Evolutionary conservation across 2,329 filamentous ascomycete genomes (phyloP), one percentile per base, ranked within the genome.

Genomic region (Fusarium virguliforme): DNA sequence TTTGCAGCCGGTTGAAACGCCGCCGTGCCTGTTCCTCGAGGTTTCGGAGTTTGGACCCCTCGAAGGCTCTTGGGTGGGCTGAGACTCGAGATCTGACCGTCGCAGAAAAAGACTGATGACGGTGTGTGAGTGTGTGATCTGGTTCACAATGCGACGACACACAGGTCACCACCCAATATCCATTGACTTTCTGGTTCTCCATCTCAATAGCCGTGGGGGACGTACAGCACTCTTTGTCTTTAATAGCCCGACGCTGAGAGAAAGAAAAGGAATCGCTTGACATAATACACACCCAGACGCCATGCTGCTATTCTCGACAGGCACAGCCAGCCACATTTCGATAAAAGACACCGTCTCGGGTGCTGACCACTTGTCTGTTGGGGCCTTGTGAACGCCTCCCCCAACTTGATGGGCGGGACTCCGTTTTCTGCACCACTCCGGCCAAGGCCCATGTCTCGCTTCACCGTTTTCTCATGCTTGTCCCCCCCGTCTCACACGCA

Each of bases 251-350:
- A 13, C 24, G 41, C 22, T n/a, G 18, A 5, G 22, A 12, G 37
- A 28, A 46, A 26, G 13, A 28, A 46, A 46, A 46, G 41, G 41
- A 65, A 65, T 60, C 24, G 38, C 26, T 43, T 26, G 18, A 18
- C 18, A 18, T 18, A 18, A 18, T 18, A 18, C 18, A 18, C 18
- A 18, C 18, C 18, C 18, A 68, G 54, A 57, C 51, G 57, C 64
- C 64, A 70, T 43, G 51, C 24, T 65, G 12, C 68, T 71, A 65
- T 68, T 61, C 67, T 50, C 13, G 67, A 62, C 10, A 28, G 68
- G 64, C 60, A 51, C 68, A 71, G 30, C 68, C 60, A 71, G 68
- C 68, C 68, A 71, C 68, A 57, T 30, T 34, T 71, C 58, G 37
- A 64, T 50, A 64, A 32, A 54, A 71, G 58, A 43, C 57, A 46